Conservation (phyloP, 2,329 filamentous ascomycete species). For the Beauveria caledonica region DNA sequence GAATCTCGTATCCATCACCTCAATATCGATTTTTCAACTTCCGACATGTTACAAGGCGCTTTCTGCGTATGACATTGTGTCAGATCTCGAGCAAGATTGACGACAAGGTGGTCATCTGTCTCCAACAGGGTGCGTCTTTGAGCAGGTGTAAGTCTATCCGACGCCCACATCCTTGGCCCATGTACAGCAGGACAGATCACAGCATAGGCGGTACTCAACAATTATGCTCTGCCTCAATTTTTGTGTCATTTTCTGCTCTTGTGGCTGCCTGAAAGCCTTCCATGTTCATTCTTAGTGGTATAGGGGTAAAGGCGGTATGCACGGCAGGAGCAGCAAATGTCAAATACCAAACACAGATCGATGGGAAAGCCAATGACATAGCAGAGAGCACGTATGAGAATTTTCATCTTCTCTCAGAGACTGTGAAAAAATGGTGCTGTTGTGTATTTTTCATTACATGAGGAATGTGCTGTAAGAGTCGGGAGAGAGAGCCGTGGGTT, state of each 20-base stretch:
- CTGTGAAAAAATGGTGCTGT: background rate
- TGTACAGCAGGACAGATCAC: background rate
- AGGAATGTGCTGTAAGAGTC: background rate
- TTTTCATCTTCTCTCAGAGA: background rate
- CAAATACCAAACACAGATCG: background rate
- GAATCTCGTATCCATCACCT: background rate
- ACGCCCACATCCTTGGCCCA: background rate
- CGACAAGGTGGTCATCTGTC: background rate
- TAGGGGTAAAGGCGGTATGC: background rate
- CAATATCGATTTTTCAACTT: background rate
- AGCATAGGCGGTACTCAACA: background rate
- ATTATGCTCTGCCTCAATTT: background rate
- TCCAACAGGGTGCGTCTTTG: background rate
- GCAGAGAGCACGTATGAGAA: background rate
- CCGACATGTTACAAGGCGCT: conserved; percentile 5
- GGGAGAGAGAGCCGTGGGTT: background rate
- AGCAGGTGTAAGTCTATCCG: background rate
- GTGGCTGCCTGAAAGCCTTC: background rate
- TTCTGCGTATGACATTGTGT: background rate
- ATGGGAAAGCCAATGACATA: background rate
- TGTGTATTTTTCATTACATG: background rate
- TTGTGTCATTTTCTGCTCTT: too few relatives aligned
- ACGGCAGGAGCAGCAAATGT: too few relatives aligned
- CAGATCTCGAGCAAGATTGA: background rate
- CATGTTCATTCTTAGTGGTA: background rate